phyloP scores from a whole-genome alignment of 495 filamentous ascomycete species.

The Hypomontagnella monticulosa region DNA sequence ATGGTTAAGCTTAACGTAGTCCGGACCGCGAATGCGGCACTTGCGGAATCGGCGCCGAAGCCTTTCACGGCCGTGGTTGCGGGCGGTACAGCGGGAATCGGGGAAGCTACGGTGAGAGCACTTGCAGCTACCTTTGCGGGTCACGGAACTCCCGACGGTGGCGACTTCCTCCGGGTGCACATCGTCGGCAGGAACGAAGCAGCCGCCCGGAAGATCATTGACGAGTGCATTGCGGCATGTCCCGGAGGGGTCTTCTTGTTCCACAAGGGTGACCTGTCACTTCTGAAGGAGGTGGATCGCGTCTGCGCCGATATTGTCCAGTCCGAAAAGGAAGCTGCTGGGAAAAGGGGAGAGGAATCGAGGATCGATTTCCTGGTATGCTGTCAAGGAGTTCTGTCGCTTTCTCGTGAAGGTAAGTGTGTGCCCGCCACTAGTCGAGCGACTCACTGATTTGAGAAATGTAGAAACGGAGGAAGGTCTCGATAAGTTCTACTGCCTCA shows the following conservation, averaged over 20 bases:
- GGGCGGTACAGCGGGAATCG: slow-evolving; percentile 42
- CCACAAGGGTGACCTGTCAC: slow-evolving; percentile 33
- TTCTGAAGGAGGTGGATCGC: slow-evolving; percentile 38
- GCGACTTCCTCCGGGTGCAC: slow-evolving; percentile 27
- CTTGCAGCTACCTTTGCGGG: slow-evolving; percentile 29
- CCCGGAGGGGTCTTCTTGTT: slow-evolving; percentile 34
- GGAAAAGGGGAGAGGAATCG: background rate
- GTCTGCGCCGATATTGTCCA: slow-evolving; percentile 36
- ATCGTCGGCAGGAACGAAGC: slow-evolving; percentile 40
- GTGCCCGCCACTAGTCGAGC: background rate
- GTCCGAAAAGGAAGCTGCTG: slow-evolving; percentile 2
- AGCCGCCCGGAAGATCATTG: slow-evolving; percentile 33
- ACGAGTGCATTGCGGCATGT: slow-evolving; percentile 23
- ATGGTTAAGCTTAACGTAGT: slow-evolving; percentile 38
- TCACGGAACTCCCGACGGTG: background rate
- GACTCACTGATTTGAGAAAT: background rate
- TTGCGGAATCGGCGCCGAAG: slow-evolving; percentile 10
- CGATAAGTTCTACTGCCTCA: slow-evolving; percentile 35
- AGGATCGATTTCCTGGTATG: slow-evolving; percentile 37
- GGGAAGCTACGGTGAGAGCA: slow-evolving; percentile 31
- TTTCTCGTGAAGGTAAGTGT: slow-evolving; percentile 8
- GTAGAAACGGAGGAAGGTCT: slow-evolving; percentile 41
- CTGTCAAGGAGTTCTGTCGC: slow-evolving; percentile 31
- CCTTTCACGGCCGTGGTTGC: slow-evolving; percentile 40
- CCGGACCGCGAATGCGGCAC: slow-evolving; percentile 24